phyloP scores from a whole-genome alignment of 176 grass and related monocot species.

The Aegilops sharonensis region DNA sequence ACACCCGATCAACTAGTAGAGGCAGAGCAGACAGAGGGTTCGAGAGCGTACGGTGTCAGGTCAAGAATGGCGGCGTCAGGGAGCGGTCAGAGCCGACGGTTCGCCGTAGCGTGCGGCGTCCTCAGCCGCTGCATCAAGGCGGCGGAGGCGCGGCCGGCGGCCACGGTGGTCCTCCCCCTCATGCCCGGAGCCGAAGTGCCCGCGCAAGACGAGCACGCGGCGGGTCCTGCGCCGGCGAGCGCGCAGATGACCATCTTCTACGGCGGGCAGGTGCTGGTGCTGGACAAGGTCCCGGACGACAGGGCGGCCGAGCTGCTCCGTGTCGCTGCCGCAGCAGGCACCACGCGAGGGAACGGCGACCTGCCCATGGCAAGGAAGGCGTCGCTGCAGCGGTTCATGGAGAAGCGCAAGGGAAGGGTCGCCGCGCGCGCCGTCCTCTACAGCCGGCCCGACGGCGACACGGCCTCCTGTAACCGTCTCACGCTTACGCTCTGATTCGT shows the following conservation, averaged over 20 bases:
- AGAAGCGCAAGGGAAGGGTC: too few species aligned
- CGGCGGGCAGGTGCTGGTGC: conserved; percentile 20
- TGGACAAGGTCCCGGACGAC: conserved; percentile 3
- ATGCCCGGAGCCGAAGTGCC: conserved; percentile 24
- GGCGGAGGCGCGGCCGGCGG: not conserved
- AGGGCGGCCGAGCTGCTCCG: conserved; percentile 28
- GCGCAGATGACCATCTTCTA: conserved; percentile 66
- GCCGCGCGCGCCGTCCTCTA: too few species aligned
- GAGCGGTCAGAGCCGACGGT: not conserved
- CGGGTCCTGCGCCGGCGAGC: not conserved
- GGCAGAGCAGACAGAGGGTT: not conserved
- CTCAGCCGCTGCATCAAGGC: conserved; percentile 56
- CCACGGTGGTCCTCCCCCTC: not conserved
- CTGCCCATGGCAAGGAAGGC: too few species aligned
- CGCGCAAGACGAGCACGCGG: not conserved
- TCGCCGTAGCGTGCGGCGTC: conserved; percentile 43
- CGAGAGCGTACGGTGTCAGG: too few species aligned
- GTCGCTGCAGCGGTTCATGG: too few species aligned
- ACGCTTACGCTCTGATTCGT: too few species aligned
- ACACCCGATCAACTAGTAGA: not conserved
- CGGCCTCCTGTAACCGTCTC: too few species aligned
- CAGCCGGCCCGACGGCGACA: too few species aligned
- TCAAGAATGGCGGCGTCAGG: not conserved
- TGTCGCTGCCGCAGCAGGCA: not conserved
- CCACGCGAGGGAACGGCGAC: too few species aligned